phyloP scores from a whole-genome alignment of 305 asterid genomes.

The Solanum aculeatissimum region DNA sequence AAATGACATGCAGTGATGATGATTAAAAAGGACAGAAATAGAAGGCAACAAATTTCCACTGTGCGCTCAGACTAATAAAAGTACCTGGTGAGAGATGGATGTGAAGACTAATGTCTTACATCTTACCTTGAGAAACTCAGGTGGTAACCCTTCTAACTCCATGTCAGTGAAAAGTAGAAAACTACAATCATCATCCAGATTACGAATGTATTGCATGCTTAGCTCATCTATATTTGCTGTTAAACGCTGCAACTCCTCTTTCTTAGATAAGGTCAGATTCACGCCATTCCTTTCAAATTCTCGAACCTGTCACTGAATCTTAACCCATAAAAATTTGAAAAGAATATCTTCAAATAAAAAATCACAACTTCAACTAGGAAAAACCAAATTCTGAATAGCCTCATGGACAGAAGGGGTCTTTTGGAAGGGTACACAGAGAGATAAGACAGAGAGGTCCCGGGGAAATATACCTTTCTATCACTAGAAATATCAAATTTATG shows the following conservation, averaged over 20 bases:
- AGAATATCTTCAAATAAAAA: constrained; percentile 6
- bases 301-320: constrained; percentile 90
- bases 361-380: not conserved
- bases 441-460: not conserved
- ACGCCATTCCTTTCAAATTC: constrained; percentile 92
- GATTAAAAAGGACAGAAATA: not conserved
- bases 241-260: constrained; percentile 74
- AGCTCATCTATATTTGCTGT: constrained; percentile 70
- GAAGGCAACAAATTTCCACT: not conserved
- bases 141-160: constrained; percentile 81
- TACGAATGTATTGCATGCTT: constrained; percentile 65
- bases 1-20: not conserved
- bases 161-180: constrained; percentile 53
- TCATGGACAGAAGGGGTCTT: not conserved
- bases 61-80: not conserved
- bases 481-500: not conserved
- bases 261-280: constrained; percentile 74
- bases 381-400: not conserved
- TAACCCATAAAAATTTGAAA: constrained; percentile 37
- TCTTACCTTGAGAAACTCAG: constrained; percentile 65
- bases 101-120: not conserved
- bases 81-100: not conserved
- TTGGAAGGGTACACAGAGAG: not conserved
- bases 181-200: constrained; percentile 59
- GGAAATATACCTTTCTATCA: not conserved